Evolutionary conservation across 1,284 basidiomycete genomes (phyloP), one percentile per base, ranked within the genome.

Genomic region (Schizophyllum amplum): DNA sequence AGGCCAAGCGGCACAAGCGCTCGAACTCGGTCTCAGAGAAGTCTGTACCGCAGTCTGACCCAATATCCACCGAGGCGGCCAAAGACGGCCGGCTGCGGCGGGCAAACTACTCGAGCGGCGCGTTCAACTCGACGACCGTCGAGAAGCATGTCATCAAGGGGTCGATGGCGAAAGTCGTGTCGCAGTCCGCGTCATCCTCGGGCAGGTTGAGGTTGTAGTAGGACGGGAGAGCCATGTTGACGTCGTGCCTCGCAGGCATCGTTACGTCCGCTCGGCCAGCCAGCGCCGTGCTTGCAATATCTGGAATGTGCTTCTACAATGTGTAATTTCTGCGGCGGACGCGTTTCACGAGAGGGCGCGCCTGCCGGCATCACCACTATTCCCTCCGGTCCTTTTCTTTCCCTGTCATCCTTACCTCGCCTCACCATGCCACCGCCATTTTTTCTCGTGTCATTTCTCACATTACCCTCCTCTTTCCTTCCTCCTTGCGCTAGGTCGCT

Each of bases 81-180:
- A 71, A 74, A 48, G 72, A 79, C 42, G 66, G 70, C 21, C 72
- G 77, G 5, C 61, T 73, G 58, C 73, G 76, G 4, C 72, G 75
- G 56, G 20, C 48, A 20, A 50, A 21, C 24, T 20, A 50, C 48
- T n/a, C 48, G 24, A 24, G 48, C 48, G 72, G 72, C 13, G 72
- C 68, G 4, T 68, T 73, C 52, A 70, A 68, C 47, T 67, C 73
- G 9, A 69, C 54, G 57, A 65, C 73, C 0, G 71, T 78, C 22
- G 81, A 84, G 57, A 80, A 77, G 64, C 71, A 73, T 27, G 70
- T 77, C 60, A 72, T 83, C 66, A 82, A 80, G 64, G 75, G 78
- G 47, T 77, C 81, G 17, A 79, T 83, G 75, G 73, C 73, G 11
- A 81, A 80, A 65, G 75, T 81, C 24, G 73, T 78, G 47, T 66